These are phyloP conservation scores for Colletotrichum plurivorum DNA, from an alignment of 2,329 filamentous ascomycete species.

Conservation along the genomic window DNA sequence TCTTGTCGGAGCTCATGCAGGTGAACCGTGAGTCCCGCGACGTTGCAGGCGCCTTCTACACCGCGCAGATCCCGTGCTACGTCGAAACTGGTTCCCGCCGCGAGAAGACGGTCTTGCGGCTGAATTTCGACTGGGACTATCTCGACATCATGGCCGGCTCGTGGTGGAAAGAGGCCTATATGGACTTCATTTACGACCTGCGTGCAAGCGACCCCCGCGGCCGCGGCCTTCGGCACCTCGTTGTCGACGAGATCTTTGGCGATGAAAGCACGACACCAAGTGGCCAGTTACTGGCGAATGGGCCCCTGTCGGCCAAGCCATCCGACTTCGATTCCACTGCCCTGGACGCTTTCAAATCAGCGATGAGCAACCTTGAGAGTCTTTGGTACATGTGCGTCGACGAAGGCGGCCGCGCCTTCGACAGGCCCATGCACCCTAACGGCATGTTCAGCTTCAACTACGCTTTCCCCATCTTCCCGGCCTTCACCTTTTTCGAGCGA, in stretches of 20 bases:
- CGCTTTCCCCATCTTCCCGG: conserved; percentile 12
- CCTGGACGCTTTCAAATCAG: conserved; percentile 1
- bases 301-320: neutral
- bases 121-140: conserved; percentile 30
- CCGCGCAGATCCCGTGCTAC: conserved; percentile 11
- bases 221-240: conserved; percentile 18
- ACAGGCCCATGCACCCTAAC: neutral
- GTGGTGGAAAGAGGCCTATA: neutral
- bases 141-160: neutral
- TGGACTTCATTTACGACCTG: conserved; percentile 34
- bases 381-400: conserved; percentile 26
- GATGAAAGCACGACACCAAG: neutral
- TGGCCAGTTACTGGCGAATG: neutral
- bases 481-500: conserved; percentile 29
- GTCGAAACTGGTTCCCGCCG: neutral
- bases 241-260: neutral
- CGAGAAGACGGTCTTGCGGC: neutral
- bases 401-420: conserved; percentile 17
- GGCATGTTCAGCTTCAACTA: conserved; percentile 30
- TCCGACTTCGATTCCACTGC: neutral
- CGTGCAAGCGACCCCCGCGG: conserved; percentile 18
- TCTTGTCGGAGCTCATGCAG: conserved; percentile 1
- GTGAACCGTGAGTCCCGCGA: conserved; percentile 16
- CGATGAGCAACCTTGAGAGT: conserved; percentile 10
- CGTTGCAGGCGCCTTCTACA: conserved; percentile 14